These are phyloP conservation scores for Arachnomyces sp. DNA, from an alignment of 2,329 filamentous ascomycete genomes.

Conservation along the genomic window DNA sequence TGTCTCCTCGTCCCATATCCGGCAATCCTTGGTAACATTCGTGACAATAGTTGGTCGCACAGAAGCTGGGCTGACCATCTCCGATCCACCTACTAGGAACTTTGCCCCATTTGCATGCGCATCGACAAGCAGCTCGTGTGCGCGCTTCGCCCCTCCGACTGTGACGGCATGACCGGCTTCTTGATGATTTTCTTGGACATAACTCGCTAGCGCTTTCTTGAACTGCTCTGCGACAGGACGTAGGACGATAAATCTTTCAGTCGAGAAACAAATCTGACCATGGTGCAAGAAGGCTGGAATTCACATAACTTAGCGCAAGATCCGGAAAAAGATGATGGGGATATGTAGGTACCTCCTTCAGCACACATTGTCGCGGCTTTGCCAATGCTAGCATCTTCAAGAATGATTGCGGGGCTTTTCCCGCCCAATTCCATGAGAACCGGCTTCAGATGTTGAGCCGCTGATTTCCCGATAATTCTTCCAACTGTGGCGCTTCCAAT, in stretches of 20 bases:
- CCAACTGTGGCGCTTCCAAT: constrained; percentile 40
- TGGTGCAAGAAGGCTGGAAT: too few species aligned
- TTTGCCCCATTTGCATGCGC: too few species aligned
- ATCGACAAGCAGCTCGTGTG: too few species aligned
- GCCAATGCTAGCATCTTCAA: constrained; percentile 40
- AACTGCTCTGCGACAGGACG: too few species aligned
- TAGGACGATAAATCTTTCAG: too few species aligned
- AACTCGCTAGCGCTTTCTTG: too few species aligned
- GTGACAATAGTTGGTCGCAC: constrained; percentile 6
- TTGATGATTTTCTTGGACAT: too few species aligned
- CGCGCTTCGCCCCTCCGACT: too few species aligned
- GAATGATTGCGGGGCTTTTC: constrained; percentile 38
- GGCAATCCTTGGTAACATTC: constrained; percentile 7
- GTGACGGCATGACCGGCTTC: too few species aligned
- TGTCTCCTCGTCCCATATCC: constrained; percentile 20
- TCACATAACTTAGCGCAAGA: too few species aligned
- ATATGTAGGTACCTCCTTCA: constrained; percentile 23
- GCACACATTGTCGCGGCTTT: constrained; percentile 28
- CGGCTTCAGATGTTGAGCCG: constrained; percentile 38
- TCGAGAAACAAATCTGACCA: too few species aligned
- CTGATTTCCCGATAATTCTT: constrained; percentile 30
- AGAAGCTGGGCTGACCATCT: background rate
- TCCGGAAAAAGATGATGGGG: too few species aligned
- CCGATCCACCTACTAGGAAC: constrained; percentile 16
- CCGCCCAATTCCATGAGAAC: constrained; percentile 44